These are phyloP conservation scores for Clathrospora elynae DNA, from an alignment of 2,329 filamentous ascomycete genomes.

Conservation along the genomic window DNA sequence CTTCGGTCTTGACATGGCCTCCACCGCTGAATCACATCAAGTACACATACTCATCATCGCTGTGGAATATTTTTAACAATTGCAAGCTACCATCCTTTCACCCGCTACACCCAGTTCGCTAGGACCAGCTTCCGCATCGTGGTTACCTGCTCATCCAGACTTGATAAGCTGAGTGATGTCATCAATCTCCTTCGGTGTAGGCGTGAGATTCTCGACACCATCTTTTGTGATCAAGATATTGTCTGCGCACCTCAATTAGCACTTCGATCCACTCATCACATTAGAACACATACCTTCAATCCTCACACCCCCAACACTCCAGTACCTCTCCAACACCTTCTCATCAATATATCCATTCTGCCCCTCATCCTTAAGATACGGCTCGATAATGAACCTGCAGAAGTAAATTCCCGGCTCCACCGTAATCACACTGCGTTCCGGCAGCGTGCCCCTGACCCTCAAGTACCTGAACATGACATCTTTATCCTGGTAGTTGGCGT, in stretches of 20 bases:
- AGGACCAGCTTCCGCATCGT: neutral
- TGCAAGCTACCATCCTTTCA: neutral
- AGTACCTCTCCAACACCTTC: slow-evolving; percentile 69
- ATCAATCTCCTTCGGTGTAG: slow-evolving; percentile 72
- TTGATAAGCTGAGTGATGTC: slow-evolving; percentile 68
- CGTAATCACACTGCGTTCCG: slow-evolving; percentile 82
- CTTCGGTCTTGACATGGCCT: too few relatives aligned
- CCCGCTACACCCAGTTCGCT: neutral
- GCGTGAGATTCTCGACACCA: slow-evolving; percentile 83
- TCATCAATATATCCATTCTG: slow-evolving; percentile 69
- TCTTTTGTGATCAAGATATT: slow-evolving; percentile 78
- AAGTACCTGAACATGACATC: slow-evolving; percentile 89
- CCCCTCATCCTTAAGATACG: slow-evolving; percentile 65
- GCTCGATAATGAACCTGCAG: slow-evolving; percentile 72
- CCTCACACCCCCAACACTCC: slow-evolving; percentile 81
- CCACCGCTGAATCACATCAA: too few relatives aligned
- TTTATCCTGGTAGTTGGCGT: slow-evolving; percentile 64
- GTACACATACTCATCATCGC: too few relatives aligned
- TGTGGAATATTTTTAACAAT: too few relatives aligned
- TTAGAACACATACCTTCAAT: slow-evolving; percentile 69
- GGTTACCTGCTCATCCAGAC: slow-evolving; percentile 15
- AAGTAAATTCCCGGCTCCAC: slow-evolving; percentile 93
- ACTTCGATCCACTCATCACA: neutral
- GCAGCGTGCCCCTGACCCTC: slow-evolving; percentile 74
- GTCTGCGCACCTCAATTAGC: slow-evolving; percentile 57